A percentile compares a stretch with the other conserved stretches of the same genome.
Conservation (phyloP, 2,329 filamentous ascomycete genomes). For the Paraphoma chrysanthemicola region DNA sequence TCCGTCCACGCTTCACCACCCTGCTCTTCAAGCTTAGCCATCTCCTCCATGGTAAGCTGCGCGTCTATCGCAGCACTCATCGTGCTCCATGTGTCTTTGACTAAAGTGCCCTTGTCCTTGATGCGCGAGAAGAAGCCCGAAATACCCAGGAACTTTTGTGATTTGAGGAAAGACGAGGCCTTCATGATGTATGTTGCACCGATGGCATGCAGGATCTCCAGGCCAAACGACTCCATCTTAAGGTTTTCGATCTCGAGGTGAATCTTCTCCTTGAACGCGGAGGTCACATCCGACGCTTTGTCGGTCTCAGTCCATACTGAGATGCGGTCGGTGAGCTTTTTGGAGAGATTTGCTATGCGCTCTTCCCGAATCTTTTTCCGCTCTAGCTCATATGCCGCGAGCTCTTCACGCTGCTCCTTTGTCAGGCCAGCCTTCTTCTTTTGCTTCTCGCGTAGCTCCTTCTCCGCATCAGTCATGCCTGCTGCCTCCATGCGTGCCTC, state of each 20-base stretch:
- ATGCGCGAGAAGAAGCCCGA: slow-evolving; percentile 92
- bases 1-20: slow-evolving; percentile 98
- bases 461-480: slow-evolving; percentile 74
- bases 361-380: slow-evolving; percentile 84
- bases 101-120: slow-evolving; percentile 94
- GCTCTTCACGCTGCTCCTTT: slow-evolving; percentile 92
- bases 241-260: slow-evolving; percentile 94
- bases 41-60: slow-evolving; percentile 98
- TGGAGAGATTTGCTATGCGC: slow-evolving; percentile 81
- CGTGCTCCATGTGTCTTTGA: slow-evolving; percentile 98
- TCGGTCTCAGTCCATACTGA: slow-evolving; percentile 98
- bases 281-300: slow-evolving; percentile 82
- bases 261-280: slow-evolving; percentile 92
- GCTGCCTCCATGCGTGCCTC: slow-evolving; percentile 70
- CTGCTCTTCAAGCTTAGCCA: slow-evolving; percentile 93
- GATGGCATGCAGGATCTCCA: slow-evolving; percentile 95
- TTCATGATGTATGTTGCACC: slow-evolving; percentile 90
- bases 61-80: slow-evolving; percentile 96
- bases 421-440: slow-evolving; percentile 88
- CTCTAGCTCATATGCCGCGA: slow-evolving; percentile 87
- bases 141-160: slow-evolving; percentile 95
- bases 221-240: slow-evolving; percentile 98
- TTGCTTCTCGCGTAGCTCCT: slow-evolving; percentile 77
- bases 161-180: slow-evolving; percentile 85
- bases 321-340: slow-evolving; percentile 87